phyloP scores from a whole-genome alignment of 208 protist genomes.

The Phytomonas sp. region DNA sequence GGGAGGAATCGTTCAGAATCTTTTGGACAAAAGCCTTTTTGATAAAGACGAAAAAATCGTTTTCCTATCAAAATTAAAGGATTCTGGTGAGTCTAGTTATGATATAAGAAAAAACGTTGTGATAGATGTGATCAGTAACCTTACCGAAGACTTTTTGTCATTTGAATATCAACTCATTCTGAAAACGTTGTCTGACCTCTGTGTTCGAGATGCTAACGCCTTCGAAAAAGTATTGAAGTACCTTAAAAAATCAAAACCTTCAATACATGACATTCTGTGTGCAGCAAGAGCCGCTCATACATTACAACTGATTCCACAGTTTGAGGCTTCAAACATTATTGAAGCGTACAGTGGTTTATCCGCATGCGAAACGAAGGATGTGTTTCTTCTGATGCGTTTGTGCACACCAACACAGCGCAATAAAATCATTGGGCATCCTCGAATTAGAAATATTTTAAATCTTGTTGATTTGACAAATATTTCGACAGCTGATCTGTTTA shows the following conservation, averaged over 20 bases:
- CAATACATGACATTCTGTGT: constrained; percentile 5
- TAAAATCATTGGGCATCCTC: background rate
- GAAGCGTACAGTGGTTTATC: constrained; percentile 4
- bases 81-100: background rate
- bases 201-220: constrained; percentile 15
- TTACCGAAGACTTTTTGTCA: background rate
- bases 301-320: constrained; percentile 11
- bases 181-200: constrained; percentile 12
- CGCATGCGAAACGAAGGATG: constrained; percentile 5
- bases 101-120: background rate
- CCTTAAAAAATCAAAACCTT: constrained; percentile 5
- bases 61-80: background rate
- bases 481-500: constrained; percentile 2
- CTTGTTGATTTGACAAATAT: background rate
- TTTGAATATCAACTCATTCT: background rate
- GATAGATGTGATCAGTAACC: background rate
- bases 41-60: background rate
- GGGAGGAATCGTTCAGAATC: background rate
- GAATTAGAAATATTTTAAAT: background rate
- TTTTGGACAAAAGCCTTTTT: background rate
- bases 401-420: constrained; percentile 14
- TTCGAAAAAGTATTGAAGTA: constrained; percentile 15
- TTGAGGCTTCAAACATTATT: constrained; percentile 10
- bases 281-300: constrained; percentile 13
- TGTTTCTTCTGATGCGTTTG: constrained; percentile 13